Percentiles rank a stretch among this genome's conserved stretches.
Conservation (phyloP, 331 rosid species). For the Erythrophleum ivorense region DNA sequence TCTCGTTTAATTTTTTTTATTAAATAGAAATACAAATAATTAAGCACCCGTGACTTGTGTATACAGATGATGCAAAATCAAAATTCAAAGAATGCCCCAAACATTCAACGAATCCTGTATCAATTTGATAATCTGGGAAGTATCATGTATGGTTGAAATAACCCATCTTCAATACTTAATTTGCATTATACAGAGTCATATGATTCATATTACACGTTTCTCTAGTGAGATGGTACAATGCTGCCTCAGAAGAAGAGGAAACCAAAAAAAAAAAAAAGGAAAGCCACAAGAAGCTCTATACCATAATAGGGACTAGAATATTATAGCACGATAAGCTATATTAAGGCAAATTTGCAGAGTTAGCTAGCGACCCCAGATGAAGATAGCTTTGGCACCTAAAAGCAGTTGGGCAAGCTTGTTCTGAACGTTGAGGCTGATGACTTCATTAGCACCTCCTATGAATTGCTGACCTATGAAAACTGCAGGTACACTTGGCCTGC, state of each 20-base stretch:
- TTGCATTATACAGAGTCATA: neutral
- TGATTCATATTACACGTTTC: neutral
- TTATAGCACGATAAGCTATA: neutral
- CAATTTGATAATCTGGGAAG: neutral
- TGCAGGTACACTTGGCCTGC: slow-evolving; percentile 18
- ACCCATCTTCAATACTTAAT: neutral
- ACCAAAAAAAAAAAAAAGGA: neutral
- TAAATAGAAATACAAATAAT: too few species aligned
- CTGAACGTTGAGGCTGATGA: slow-evolving; percentile 19
- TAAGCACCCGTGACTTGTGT: too few species aligned
- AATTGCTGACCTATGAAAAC: slow-evolving; percentile 20
- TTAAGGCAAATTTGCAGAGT: neutral
- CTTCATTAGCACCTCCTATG: slow-evolving; percentile 14
- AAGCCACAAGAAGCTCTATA: neutral
- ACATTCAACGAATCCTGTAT: neutral
- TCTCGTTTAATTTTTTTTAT: too few species aligned
- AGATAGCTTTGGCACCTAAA: neutral
- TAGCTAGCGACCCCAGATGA: slow-evolving; percentile 20
- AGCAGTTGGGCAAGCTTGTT: slow-evolving; percentile 17
- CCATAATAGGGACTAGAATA: neutral
- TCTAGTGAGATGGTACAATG: slow-evolving; percentile 1
- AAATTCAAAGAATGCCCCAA: too few species aligned
- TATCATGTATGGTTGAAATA: neutral
- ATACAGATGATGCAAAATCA: too few species aligned
- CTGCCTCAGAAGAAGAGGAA: neutral